These are phyloP conservation scores for Chlorella sp. DNA, from an alignment of 139 green algal genomes.

Conservation along the genomic window DNA sequence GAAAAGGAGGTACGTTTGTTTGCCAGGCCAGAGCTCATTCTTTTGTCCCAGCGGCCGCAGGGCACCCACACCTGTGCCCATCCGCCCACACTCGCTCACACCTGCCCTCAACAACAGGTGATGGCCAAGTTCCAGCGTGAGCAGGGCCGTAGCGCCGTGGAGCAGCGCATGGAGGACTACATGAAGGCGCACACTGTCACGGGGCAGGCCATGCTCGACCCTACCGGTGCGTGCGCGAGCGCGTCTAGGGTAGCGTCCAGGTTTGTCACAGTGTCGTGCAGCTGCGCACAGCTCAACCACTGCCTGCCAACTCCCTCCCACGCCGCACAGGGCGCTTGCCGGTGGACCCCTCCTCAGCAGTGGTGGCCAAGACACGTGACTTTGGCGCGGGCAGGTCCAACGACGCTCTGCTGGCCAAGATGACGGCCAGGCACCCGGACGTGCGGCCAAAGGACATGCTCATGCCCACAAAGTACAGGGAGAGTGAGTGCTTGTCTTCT, in stretches of 20 bases:
- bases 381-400: slow-evolving; percentile 41
- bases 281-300: neutral
- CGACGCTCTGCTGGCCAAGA: slow-evolving; percentile 21
- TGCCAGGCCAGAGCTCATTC: too few species aligned
- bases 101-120: too few species aligned
- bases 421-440: slow-evolving; percentile 16
- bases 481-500: too few species aligned
- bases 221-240: slow-evolving; percentile 28
- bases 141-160: slow-evolving; percentile 34
- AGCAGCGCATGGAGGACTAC: slow-evolving; percentile 39
- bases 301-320: neutral
- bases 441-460: slow-evolving; percentile 32
- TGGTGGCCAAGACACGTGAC: slow-evolving; percentile 31
- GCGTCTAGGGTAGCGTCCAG: neutral
- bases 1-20: slow-evolving; percentile 9
- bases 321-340: slow-evolving; percentile 18
- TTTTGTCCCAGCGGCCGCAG: too few species aligned
- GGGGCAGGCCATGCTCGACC: slow-evolving; percentile 36
- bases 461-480: slow-evolving; percentile 45
- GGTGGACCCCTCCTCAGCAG: slow-evolving; percentile 27
- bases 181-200: slow-evolving; percentile 40
- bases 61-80: too few species aligned
- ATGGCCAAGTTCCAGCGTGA: slow-evolving; percentile 38
- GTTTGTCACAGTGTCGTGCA: neutral
- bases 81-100: too few species aligned